Conservation (phyloP, 306 rosid genomes). For the Luffa acutangula region DNA sequence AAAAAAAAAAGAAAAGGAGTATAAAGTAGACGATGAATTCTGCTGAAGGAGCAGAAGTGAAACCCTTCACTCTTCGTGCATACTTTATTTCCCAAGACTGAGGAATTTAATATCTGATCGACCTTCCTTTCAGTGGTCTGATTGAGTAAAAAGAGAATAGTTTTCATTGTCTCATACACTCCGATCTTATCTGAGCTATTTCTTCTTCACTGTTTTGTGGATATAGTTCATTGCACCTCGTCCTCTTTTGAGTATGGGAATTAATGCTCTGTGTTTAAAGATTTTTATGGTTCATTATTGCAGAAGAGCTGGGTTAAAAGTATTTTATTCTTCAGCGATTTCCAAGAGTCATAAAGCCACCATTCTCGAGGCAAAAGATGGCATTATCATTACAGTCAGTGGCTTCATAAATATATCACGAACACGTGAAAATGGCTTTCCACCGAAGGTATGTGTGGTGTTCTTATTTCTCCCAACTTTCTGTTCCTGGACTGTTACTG, state of each 20-base stretch:
- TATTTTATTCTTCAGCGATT: conserved; percentile 27
- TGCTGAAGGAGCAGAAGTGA: background rate
- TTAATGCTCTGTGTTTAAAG: background rate
- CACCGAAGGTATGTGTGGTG: conserved; percentile 16
- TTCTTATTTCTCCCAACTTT: background rate
- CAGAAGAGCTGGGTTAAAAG: conserved; percentile 25
- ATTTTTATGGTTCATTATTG: background rate
- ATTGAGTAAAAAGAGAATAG: background rate
- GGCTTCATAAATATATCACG: conserved; percentile 28
- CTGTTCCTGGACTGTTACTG: background rate
- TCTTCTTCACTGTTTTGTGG: background rate
- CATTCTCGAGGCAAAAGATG: conserved; percentile 30
- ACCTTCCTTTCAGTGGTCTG: background rate
- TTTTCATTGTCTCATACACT: background rate
- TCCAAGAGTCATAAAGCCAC: conserved; percentile 27
- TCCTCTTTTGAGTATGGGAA: background rate
- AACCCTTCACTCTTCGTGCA: background rate
- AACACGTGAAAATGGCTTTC: conserved; percentile 30
- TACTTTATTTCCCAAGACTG: background rate
- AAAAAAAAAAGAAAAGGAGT: background rate
- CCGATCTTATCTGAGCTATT: background rate
- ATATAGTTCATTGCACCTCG: background rate
- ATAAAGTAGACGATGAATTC: background rate
- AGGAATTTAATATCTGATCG: background rate
- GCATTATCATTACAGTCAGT: conserved; percentile 17